Evolutionary conservation across 2,329 filamentous ascomycete species (phyloP).

Genomic region (Cordyceps sp.): DNA sequence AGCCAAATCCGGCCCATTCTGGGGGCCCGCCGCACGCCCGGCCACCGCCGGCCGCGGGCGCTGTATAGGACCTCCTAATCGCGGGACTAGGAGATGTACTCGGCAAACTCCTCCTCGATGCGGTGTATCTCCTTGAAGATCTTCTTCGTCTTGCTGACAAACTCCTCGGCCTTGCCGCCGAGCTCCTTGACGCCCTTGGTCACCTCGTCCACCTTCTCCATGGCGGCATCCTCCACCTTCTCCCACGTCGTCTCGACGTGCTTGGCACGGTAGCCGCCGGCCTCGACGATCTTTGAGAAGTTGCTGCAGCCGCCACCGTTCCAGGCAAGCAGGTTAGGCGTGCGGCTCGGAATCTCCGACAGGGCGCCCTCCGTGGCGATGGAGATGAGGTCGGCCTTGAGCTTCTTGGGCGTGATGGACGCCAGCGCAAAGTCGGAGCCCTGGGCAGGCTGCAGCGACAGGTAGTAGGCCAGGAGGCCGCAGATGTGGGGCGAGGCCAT

Average conservation of each 20-base stretch:
- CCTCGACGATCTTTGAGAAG: slow-evolving; percentile 66
- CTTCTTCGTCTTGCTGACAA: slow-evolving; percentile 48
- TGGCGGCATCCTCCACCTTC: slow-evolving; percentile 42
- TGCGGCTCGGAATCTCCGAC: slow-evolving; percentile 67
- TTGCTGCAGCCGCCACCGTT: slow-evolving; percentile 93
- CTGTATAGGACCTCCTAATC: too few relatives aligned
- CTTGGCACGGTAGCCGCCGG: slow-evolving; percentile 52
- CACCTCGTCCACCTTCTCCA: slow-evolving; percentile 45
- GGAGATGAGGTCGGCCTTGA: slow-evolving; percentile 76
- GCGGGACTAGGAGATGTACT: too few relatives aligned
- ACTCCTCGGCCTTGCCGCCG: slow-evolving; percentile 40
- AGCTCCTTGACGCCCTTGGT: slow-evolving; percentile 35
- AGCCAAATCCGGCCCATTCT: too few relatives aligned
- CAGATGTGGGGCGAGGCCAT: slow-evolving; percentile 97
- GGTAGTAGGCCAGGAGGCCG: slow-evolving; percentile 93
- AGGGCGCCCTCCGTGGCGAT: slow-evolving; percentile 69
- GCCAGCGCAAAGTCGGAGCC: slow-evolving; percentile 87
- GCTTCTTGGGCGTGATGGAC: slow-evolving; percentile 78
- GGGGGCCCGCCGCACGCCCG: too few relatives aligned
- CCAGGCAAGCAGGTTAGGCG: slow-evolving; percentile 93
- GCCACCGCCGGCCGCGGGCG: too few relatives aligned
- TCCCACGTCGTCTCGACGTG: slow-evolving; percentile 28
- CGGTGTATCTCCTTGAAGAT: slow-evolving; percentile 51
- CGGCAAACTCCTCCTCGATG: slow-evolving; percentile 33
- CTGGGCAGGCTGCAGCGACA: slow-evolving; percentile 80